Evolutionary conservation across 441 rosid genomes (phyloP), one percentile per base, ranked within the genome.

Genomic region (Croton setiger): DNA sequence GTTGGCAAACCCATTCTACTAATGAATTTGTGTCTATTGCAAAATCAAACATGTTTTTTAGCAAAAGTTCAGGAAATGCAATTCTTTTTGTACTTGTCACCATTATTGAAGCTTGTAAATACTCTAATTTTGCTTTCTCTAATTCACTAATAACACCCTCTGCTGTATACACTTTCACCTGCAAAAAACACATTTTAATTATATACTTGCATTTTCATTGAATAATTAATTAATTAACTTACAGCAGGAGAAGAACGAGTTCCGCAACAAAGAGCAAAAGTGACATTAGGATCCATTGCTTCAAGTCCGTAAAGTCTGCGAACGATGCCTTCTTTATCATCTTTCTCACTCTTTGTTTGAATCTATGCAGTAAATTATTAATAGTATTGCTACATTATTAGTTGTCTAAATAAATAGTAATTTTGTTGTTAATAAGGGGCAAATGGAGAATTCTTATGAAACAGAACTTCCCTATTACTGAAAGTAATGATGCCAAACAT

Each of bases 191-290:
- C n/a, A n/a, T n/a, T 45, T 8, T 41, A 12, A 45, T 36, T 44
- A 44, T 47, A 2, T 13, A 20, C 17, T 18, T 14, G 67, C 14
- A 23, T 48, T 63, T 45, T n/a, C 1, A 15, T 47, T 45, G 39
- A 21, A 6, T 7, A 31, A 9, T 37, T 64, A 3, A n/a, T n/a
- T n/a, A 31, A 61, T 37, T 17, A 4, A 68, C 87, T 89, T 78
- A 91, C 98, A 3, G 98, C 97, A 0, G 97, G 98, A 27, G 98
- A 91, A 14, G 97, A 93, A 53, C 95, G 93, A 53, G 97, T 85
- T 79, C 98, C 98, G 17, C 88, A 86, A 66, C 89, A 88, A 11
- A 93, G 93, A 70, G 96, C 95, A 72, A 93, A 91, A 60, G 88
- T 81, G 75, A 89, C 79, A 58, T 91, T 93, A 39, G 91, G 92